A percentile compares a stretch with the other conserved stretches of the same genome.
These are phyloP conservation scores for Phlebiopsis flavidoalba DNA, from an alignment of 768 basidiomycete genomes.

Conservation along the genomic window DNA sequence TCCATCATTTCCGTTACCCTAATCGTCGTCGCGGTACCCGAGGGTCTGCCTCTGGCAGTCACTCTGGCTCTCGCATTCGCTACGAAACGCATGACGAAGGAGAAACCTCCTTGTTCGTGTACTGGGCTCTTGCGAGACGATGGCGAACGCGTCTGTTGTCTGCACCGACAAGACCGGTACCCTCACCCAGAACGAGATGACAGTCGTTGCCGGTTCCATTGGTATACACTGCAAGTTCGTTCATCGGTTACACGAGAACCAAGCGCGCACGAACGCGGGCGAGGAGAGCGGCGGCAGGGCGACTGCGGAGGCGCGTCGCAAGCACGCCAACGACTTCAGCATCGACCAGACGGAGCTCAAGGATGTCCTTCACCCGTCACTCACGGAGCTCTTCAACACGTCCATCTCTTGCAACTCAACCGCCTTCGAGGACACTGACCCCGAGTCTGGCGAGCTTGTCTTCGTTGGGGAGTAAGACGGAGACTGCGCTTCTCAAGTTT, in stretches of 20 bases:
- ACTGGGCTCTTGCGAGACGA: constrained; percentile 95
- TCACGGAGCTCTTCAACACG: constrained; percentile 70
- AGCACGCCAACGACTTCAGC: constrained; percentile 72
- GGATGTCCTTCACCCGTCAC: constrained; percentile 50
- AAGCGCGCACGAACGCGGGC: constrained; percentile 64
- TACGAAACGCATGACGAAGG: constrained; percentile 95
- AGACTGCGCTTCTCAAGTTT: constrained; percentile 85
- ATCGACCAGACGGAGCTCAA: constrained; percentile 76
- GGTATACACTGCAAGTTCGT: constrained; percentile 96
- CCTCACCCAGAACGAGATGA: constrained; percentile 93
- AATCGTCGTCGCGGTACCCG: constrained; percentile 85
- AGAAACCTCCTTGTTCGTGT: constrained; percentile 94
- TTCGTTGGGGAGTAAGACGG: constrained; percentile 96
- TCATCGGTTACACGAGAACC: constrained; percentile 66
- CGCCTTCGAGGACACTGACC: constrained; percentile 81
- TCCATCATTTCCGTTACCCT: constrained; percentile 94
- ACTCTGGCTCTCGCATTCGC: constrained; percentile 96
- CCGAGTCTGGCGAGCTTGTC: constrained; percentile 48
- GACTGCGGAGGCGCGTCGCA: constrained; percentile 26
- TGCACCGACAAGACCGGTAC: constrained; percentile 98
- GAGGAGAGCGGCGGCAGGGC: constrained; percentile 34
- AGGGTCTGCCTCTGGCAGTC: constrained; percentile 91
- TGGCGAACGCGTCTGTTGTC: constrained; percentile 96
- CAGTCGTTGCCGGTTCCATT: constrained; percentile 91
- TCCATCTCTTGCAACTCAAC: constrained; percentile 91